Conservation (phyloP, 139 green algal genomes). For the Micractinium sp. region DNA sequence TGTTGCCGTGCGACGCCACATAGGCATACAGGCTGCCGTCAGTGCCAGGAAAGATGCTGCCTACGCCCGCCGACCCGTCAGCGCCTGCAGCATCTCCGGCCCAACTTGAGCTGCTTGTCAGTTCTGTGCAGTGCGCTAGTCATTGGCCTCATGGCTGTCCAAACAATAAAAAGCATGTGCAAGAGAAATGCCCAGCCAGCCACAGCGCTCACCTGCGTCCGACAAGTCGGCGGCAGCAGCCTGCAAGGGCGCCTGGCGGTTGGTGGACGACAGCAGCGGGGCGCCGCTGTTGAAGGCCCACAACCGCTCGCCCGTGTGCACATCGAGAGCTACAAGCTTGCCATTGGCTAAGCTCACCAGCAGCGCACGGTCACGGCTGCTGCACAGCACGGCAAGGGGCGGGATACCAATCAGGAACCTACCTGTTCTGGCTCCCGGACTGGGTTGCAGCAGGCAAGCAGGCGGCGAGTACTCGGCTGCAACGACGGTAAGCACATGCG, state of each 20-base stretch:
- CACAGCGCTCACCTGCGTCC: neutral
- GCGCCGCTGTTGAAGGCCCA: conserved; percentile 86
- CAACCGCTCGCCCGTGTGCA: conserved; percentile 61
- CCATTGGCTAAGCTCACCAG: conserved; percentile 87
- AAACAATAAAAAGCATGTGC: no score
- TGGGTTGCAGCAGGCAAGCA: no score
- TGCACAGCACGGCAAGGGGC: neutral
- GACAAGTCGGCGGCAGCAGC: neutral
- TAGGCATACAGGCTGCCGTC: conserved; percentile 92
- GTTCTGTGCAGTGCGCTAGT: neutral
- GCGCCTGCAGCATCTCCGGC: no score
- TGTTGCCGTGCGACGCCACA: neutral
- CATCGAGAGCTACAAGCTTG: conserved; percentile 76
- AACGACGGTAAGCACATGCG: no score
- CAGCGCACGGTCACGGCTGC: conserved; percentile 42
- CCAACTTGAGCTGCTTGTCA: no score
- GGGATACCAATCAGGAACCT: no score
- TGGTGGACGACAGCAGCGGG: conserved; percentile 72
- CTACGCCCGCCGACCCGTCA: neutral
- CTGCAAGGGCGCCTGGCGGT: neutral
- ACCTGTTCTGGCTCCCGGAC: no score
- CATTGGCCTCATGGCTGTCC: neutral
- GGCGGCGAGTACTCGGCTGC: no score
- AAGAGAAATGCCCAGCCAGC: neutral
- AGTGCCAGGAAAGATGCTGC: conserved; percentile 85